Conservation (phyloP, 108 stramenopile species). For the Cylindrotheca closterium region DNA sequence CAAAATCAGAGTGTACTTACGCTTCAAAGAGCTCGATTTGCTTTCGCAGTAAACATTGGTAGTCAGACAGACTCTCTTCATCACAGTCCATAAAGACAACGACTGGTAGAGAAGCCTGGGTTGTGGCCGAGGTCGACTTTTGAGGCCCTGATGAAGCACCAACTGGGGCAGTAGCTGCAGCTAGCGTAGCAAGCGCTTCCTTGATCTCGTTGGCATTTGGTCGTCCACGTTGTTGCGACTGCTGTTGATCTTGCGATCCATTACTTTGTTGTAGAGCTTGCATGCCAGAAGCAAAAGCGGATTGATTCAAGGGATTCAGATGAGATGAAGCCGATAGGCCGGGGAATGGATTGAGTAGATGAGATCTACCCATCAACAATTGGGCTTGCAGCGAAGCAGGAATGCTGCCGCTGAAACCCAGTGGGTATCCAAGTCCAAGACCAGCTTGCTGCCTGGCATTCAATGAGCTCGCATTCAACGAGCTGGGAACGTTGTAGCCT, state of each 20-base stretch:
- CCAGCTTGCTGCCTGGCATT: too few species aligned
- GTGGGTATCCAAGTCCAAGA: too few species aligned
- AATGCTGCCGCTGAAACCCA: too few species aligned
- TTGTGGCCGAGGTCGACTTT: neutral
- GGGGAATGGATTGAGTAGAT: neutral
- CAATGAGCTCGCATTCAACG: too few species aligned
- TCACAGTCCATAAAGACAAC: slow-evolving; percentile 47
- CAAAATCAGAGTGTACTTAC: neutral
- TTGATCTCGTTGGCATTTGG: neutral
- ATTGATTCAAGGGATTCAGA: neutral
- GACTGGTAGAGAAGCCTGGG: too few species aligned
- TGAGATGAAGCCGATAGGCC: neutral
- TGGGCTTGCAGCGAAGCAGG: too few species aligned
- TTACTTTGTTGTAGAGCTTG: neutral
- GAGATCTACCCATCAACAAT: neutral
- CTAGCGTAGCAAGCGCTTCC: neutral
- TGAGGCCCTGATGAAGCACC: neutral
- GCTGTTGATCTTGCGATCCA: neutral
- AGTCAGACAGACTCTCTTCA: slow-evolving; percentile 48
- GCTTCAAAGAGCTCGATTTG: slow-evolving; percentile 66
- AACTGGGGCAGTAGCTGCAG: neutral
- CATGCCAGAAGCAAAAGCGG: neutral
- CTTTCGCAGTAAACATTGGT: slow-evolving; percentile 60
- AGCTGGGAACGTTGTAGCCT: neutral
- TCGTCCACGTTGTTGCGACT: neutral